A percentile compares a stretch with the other conserved stretches of the same genome.
Evolutionary conservation across 768 basidiomycete species (phyloP).

Genomic region (Pleurotus eryngii): DNA sequence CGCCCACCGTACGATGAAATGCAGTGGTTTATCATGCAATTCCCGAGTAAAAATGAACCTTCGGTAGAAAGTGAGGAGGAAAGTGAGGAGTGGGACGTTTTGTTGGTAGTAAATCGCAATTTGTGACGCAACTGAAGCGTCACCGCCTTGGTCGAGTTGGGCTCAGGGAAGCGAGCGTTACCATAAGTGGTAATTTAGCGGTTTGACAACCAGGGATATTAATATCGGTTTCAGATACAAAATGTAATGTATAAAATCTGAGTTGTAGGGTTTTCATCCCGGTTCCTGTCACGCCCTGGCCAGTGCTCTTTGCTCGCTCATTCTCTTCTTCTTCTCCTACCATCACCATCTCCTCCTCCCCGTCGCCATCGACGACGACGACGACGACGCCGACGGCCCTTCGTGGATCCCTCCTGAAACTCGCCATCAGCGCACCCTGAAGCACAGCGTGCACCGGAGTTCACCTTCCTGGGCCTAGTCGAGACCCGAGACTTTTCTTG

Average conservation of each 20-base stretch:
- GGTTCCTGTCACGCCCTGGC: conserved; percentile 2
- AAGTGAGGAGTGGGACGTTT: not conserved
- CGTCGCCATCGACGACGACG: not conserved
- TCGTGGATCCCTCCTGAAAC: not conserved
- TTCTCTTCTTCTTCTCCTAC: conserved; percentile 4
- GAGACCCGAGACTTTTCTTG: not conserved
- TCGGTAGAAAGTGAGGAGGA: not conserved
- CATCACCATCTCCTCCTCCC: conserved; percentile 1
- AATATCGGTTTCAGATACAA: conserved; percentile 7
- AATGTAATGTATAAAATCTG: conserved; percentile 1
- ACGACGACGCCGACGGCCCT: not conserved
- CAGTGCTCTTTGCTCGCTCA: not conserved
- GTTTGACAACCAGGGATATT: conserved; percentile 2
- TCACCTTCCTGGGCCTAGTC: not conserved
- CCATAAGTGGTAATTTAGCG: not conserved
- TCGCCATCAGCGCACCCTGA: conserved; percentile 3
- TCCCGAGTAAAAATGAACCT: not conserved
- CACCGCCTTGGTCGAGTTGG: not conserved
- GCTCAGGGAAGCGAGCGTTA: not conserved
- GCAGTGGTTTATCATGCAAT: no score
- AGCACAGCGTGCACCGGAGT: not conserved
- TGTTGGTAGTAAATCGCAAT: no score
- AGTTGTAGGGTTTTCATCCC: not conserved
- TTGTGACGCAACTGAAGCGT: not conserved
- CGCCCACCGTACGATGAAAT: not conserved